phyloP scores from a whole-genome alignment of 768 basidiomycete species.

The Symmetrospora coprosmae region DNA sequence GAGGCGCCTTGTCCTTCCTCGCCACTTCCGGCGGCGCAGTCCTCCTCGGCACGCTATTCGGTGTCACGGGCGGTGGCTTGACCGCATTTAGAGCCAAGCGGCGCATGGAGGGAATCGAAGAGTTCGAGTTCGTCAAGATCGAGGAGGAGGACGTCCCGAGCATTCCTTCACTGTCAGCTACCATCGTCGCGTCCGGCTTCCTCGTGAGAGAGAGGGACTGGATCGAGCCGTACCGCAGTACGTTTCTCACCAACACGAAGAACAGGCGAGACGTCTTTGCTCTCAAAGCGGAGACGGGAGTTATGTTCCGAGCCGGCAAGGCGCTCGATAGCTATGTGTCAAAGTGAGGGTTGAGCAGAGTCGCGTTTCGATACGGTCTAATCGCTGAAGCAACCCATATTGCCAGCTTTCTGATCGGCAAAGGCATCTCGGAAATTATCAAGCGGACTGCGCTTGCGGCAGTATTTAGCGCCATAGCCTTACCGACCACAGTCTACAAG shows the following conservation, averaged over 20 bases:
- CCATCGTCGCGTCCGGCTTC: constrained; percentile 41
- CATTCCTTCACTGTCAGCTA: constrained; percentile 33
- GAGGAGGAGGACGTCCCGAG: constrained; percentile 24
- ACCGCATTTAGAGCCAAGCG: constrained; percentile 29
- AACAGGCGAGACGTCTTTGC: constrained; percentile 40
- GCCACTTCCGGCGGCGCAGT: constrained; percentile 28
- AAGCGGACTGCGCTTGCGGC: constrained; percentile 41
- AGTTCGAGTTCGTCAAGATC: constrained; percentile 29
- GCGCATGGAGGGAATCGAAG: constrained; percentile 31
- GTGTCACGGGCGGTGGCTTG: constrained; percentile 28
- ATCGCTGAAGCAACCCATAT: background rate
- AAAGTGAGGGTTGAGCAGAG: background rate
- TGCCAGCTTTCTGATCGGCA: constrained; percentile 8
- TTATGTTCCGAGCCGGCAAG: constrained; percentile 34
- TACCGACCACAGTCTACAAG: constrained; percentile 31
- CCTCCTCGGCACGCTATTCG: constrained; percentile 31
- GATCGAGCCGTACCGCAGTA: constrained; percentile 33
- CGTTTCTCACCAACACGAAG: constrained; percentile 16
- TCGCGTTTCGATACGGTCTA: background rate
- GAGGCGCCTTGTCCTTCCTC: constrained; percentile 27
- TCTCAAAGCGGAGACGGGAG: constrained; percentile 38
- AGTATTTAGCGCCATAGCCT: constrained; percentile 38
- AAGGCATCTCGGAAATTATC: constrained; percentile 38
- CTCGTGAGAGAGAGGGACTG: constrained; percentile 39
- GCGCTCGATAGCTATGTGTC: constrained; percentile 35